Evolutionary conservation across 1,139 yeast genomes (phyloP).

Genomic region (Pichia sp.): DNA sequence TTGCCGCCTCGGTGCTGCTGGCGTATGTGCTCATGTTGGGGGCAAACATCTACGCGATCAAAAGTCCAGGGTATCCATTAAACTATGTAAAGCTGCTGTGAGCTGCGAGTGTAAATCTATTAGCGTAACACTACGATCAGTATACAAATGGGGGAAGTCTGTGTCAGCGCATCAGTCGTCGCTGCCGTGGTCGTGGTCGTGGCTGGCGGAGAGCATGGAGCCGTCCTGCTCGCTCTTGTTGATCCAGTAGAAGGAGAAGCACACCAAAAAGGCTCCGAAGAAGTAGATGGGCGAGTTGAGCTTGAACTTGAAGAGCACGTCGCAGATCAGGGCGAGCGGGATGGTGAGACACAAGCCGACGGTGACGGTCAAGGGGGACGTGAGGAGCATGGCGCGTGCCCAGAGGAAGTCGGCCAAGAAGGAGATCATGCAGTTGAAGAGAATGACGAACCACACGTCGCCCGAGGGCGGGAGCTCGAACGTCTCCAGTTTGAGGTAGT

Average conservation of each 20-base stretch:
- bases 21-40: background rate
- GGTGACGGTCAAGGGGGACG: slow-evolving; percentile 91
- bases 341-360: slow-evolving; percentile 91
- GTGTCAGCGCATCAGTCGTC: background rate
- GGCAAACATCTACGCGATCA: background rate
- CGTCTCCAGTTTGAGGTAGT: slow-evolving; percentile 58
- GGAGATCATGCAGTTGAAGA: slow-evolving; percentile 68
- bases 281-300: slow-evolving; percentile 58
- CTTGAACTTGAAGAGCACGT: slow-evolving; percentile 66
- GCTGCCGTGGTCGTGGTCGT: background rate
- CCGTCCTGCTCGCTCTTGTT: slow-evolving; percentile 73
- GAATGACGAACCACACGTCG: slow-evolving; percentile 50
- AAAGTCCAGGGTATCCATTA: background rate
- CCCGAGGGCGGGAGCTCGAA: slow-evolving; percentile 64
- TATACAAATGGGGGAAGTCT: background rate
- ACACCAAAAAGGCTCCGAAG: slow-evolving; percentile 75
- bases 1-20: background rate
- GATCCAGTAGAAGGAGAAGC: slow-evolving; percentile 77
- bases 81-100: background rate
- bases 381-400: slow-evolving; percentile 91
- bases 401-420: slow-evolving; percentile 88
- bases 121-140: background rate
- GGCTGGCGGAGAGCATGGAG: background rate
- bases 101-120: background rate
- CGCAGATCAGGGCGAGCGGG: slow-evolving; percentile 93